Percentiles rank a stretch among this genome's conserved stretches.
Evolutionary conservation across 768 basidiomycete genomes (phyloP).

Genomic region (Kwoniella pini): DNA sequence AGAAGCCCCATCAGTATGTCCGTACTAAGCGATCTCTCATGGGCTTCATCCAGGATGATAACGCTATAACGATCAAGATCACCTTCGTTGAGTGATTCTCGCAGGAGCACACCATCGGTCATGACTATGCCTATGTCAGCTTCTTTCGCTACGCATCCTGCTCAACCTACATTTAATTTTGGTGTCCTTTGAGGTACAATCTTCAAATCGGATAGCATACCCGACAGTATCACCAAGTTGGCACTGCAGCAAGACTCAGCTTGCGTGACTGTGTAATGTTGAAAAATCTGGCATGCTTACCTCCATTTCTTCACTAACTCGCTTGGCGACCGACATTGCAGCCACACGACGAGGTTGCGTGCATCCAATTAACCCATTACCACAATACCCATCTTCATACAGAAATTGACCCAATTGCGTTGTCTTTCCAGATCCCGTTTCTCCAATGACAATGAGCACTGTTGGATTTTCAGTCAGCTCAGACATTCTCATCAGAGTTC

Average conservation of each 20-base stretch:
- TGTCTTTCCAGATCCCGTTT: conserved; percentile 99
- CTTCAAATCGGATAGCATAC: conserved; percentile 98
- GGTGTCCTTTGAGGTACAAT: conserved; percentile 89
- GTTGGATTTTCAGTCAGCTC: conserved; percentile 9
- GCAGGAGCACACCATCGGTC: conserved; percentile 98
- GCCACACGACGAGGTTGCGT: conserved; percentile 98
- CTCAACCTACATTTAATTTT: conserved; percentile 85
- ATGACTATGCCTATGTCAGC: conserved; percentile 60
- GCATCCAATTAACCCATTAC: conserved; percentile 87
- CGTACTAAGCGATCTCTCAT: conserved; percentile 94
- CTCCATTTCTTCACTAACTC: conserved; percentile 99
- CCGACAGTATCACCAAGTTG: conserved; percentile 88
- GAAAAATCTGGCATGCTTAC: conserved; percentile 56
- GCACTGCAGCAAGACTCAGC: conserved; percentile 59
- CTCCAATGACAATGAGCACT: conserved; percentile 97
- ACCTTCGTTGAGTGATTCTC: conserved; percentile 97
- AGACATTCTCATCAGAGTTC: background rate
- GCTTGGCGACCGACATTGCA: conserved; percentile 99
- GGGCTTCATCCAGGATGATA: conserved; percentile 98
- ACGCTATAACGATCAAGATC: conserved; percentile 95
- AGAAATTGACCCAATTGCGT: conserved; percentile 94
- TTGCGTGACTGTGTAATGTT: background rate
- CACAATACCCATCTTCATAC: conserved; percentile 94
- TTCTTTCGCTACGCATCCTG: background rate
- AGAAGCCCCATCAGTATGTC: conserved; percentile 97